Evolutionary conservation across 75 land plant genomes (phyloP).

Genomic region (Isoetes taiwanensis): DNA sequence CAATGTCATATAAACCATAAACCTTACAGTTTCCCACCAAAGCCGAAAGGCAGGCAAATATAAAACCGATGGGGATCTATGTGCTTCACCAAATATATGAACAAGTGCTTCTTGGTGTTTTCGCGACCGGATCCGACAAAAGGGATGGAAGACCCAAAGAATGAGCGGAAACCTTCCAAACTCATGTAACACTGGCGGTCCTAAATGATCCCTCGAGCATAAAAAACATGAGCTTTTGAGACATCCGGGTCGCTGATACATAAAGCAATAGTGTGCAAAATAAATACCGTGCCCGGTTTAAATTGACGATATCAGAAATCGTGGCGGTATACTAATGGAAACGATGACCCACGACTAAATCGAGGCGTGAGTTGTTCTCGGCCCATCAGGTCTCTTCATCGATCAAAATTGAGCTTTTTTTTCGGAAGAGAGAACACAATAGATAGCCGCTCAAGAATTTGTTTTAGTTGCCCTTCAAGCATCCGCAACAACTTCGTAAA

Average conservation of each 20-base stretch:
- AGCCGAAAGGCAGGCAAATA: slow-evolving; percentile 78
- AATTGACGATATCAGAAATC: no score
- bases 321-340: slow-evolving; percentile 75
- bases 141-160: slow-evolving; percentile 87
- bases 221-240: slow-evolving; percentile 18
- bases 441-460: slow-evolving; percentile 36
- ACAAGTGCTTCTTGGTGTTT: slow-evolving; percentile 93
- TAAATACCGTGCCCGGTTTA: no score
- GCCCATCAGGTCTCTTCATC: slow-evolving; percentile 14
- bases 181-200: slow-evolving; percentile 91
- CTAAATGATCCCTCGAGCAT: slow-evolving; percentile 72
- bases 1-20: not conserved
- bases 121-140: slow-evolving; percentile 91
- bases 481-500: slow-evolving; percentile 58
- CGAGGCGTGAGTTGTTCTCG: slow-evolving; percentile 38
- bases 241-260: no score
- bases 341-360: slow-evolving; percentile 46
- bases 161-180: slow-evolving; percentile 97
- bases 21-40: slow-evolving; percentile 99
- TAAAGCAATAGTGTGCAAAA: no score
- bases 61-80: slow-evolving; percentile 74
- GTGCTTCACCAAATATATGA: slow-evolving; percentile 89
- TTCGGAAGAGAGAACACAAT: slow-evolving; percentile 46
- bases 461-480: slow-evolving; percentile 55
- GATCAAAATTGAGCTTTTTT: slow-evolving; percentile 7